These are phyloP conservation scores for Agaricus sinodeliciosus DNA, from an alignment of 768 basidiomycete species.

Conservation along the genomic window DNA sequence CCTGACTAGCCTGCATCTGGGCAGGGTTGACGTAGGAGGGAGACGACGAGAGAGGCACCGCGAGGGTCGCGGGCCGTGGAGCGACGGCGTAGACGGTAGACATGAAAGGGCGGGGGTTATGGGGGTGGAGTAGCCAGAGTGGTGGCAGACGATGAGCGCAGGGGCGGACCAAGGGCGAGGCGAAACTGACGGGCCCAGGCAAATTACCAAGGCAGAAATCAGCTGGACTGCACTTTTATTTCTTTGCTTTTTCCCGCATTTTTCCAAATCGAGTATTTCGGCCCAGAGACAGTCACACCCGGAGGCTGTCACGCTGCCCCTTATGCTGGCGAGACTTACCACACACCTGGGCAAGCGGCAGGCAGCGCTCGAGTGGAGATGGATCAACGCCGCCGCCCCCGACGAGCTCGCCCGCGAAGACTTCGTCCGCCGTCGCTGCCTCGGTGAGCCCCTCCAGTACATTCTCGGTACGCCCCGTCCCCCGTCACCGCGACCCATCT, in stretches of 20 bases:
- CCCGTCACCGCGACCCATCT: slow-evolving; percentile 9
- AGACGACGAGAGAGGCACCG: slow-evolving; percentile 19
- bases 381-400: slow-evolving; percentile 29
- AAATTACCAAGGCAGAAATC: slow-evolving; percentile 2
- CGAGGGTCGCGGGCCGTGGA: slow-evolving; percentile 26
- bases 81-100: slow-evolving; percentile 31
- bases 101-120: slow-evolving; percentile 22
- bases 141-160: slow-evolving; percentile 16
- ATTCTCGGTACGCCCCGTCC: slow-evolving; percentile 57
- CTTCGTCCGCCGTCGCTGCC: slow-evolving; percentile 53
- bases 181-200: slow-evolving; percentile 15
- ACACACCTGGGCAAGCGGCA: slow-evolving; percentile 27
- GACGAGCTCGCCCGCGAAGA: slow-evolving; percentile 22
- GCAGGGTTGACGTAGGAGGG: slow-evolving; percentile 34
- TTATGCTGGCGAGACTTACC: slow-evolving; percentile 21
- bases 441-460: slow-evolving; percentile 84
- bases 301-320: slow-evolving; percentile 14
- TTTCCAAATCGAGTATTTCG: background rate
- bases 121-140: slow-evolving; percentile 13
- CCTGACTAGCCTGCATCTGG: slow-evolving; percentile 37
- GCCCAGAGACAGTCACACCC: slow-evolving; percentile 2
- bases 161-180: slow-evolving; percentile 17
- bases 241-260: slow-evolving; percentile 3
- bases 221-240: background rate
- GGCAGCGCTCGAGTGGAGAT: slow-evolving; percentile 34